Percentiles rank a stretch among this genome's conserved stretches.
These are phyloP conservation scores for Acacia confusa DNA, from an alignment of 306 rosid species.

Conservation along the genomic window DNA sequence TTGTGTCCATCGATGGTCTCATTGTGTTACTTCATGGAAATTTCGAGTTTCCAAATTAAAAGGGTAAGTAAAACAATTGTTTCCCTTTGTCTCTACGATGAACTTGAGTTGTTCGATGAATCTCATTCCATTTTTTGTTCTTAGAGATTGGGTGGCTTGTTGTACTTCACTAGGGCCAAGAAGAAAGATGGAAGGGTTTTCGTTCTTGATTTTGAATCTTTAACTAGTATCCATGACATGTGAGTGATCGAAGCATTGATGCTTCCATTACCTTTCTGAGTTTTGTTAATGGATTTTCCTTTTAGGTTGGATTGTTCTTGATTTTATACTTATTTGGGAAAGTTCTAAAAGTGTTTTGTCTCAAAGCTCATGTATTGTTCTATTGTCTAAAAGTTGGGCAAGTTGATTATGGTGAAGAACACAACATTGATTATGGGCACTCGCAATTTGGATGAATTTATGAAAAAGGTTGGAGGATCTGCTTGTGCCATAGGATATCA, in stretches of 20 bases:
- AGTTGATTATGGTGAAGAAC: conserved; percentile 93
- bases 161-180: conserved; percentile 94
- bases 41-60: conserved; percentile 89
- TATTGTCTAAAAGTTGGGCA: conserved; percentile 95
- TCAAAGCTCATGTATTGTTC: conserved; percentile 91
- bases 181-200: conserved; percentile 93
- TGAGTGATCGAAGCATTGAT: conserved; percentile 21
- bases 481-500: neutral
- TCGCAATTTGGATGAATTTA: conserved; percentile 76
- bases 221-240: conserved; percentile 91
- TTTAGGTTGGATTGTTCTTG: neutral
- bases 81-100: conserved; percentile 1
- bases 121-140: neutral
- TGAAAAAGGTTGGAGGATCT: conserved; percentile 61
- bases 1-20: conserved; percentile 53
- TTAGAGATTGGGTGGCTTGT: conserved; percentile 82
- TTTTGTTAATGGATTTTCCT: neutral
- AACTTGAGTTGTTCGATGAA: neutral
- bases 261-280: neutral
- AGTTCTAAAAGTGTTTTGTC: conserved; percentile 17
- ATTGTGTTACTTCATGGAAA: conserved; percentile 93
- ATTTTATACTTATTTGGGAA: neutral
- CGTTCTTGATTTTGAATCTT: conserved; percentile 95
- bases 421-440: conserved; percentile 86
- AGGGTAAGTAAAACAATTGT: conserved; percentile 58